Evolutionary conservation across 768 basidiomycete species (phyloP), one percentile per base, ranked within the genome.

Genomic region (Lentinula sp.): DNA sequence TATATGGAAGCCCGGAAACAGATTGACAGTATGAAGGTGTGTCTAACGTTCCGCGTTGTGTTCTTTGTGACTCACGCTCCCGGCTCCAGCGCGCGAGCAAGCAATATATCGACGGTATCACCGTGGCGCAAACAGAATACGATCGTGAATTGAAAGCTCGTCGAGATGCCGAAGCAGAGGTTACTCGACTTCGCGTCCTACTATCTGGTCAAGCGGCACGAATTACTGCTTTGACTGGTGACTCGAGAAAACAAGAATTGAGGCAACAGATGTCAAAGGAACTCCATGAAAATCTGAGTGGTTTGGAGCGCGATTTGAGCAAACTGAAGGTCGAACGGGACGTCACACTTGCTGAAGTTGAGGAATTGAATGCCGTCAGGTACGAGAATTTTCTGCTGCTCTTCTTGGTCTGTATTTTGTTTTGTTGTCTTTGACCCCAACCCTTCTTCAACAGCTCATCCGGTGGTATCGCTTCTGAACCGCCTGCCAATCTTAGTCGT

Each of bases 81-180:
- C 57, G 40, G 50, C 57, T 52, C 39, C 69, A 99, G 96, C 80
- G 96, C 54, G 86, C 91, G 52, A 97, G 93, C 69, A 89, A 91
- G 64, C 91, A 93, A 65, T 95, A 91, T 63, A 91, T 95, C 59
- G 90, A 95, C 63, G 97, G 97, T 45, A 77, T 99, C 45, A 88
- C 87, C 0, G 94, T 95, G 28, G 95, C 96, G 2, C 91, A 95
- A 66, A 88, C 89, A 46, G 97, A 98, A 70, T 98, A 96, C 70
- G 95, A 98, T 69, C 85, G 85, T 56, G 97, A 98, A 72, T 80
- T 95, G 39, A 87, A 90, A 61, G 85, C 88, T 21, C 84, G 96
- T 18, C 85, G 92, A 16, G 95, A 98, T 64, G 90, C 92, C 1
- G 95, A 98, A 74, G 88, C 91, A 0, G 95, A 98, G 74, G 91